Percentiles rank a stretch among this genome's conserved stretches.
phyloP scores from a whole-genome alignment of 2,329 filamentous ascomycete species.

The Stachybotrys chartarum region DNA sequence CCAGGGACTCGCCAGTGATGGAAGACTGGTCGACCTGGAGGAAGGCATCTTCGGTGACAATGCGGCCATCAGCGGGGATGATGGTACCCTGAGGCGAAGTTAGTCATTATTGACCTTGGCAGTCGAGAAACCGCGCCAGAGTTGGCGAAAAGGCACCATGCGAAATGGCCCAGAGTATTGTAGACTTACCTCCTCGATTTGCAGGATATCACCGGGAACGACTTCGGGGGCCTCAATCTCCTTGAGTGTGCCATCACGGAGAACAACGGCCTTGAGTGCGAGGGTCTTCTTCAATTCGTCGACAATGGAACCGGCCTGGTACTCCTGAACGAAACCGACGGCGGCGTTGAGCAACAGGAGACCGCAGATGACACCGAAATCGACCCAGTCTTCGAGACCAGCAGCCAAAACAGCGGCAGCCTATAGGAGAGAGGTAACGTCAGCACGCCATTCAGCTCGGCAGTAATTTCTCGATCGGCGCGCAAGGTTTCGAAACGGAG shows the following conservation, averaged over 20 bases:
- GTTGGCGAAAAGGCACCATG: slow-evolving; percentile 62
- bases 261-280: slow-evolving; percentile 78
- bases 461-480: slow-evolving; percentile 3
- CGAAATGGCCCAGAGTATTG: not conserved
- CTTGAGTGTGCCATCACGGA: slow-evolving; percentile 68
- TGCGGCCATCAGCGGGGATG: slow-evolving; percentile 79
- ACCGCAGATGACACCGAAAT: slow-evolving; percentile 86
- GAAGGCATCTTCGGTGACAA: slow-evolving; percentile 77
- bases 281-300: slow-evolving; percentile 87
- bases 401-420: slow-evolving; percentile 73
- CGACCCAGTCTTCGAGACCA: slow-evolving; percentile 82
- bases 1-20: slow-evolving; percentile 86
- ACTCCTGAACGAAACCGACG: slow-evolving; percentile 87
- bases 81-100: slow-evolving; percentile 58
- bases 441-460: not conserved
- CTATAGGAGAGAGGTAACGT: slow-evolving; percentile 24
- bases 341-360: slow-evolving; percentile 76
- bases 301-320: slow-evolving; percentile 82
- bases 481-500: slow-evolving; percentile 11
- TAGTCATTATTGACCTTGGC: slow-evolving; percentile 7
- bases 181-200: slow-evolving; percentile 60
- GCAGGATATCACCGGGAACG: slow-evolving; percentile 83
- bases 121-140: slow-evolving; percentile 1
- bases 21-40: slow-evolving; percentile 88
- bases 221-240: slow-evolving; percentile 79